phyloP scores from a whole-genome alignment of 2,329 filamentous ascomycete genomes.

The Aspergillus vadensis region DNA sequence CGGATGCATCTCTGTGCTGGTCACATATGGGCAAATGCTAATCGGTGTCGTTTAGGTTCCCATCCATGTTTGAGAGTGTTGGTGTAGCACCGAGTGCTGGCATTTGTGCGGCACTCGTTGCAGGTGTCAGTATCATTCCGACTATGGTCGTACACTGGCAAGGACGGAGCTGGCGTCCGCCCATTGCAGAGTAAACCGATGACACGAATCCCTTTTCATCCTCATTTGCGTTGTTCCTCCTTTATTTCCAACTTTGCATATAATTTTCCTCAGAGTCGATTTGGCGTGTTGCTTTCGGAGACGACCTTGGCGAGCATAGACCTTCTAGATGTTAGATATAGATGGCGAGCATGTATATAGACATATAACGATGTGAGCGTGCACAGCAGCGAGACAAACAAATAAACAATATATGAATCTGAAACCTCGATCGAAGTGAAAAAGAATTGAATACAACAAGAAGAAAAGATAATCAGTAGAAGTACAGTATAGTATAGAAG shows the following conservation, averaged over 20 bases:
- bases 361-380: background rate
- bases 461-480: no score
- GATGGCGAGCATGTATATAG: slow-evolving; percentile 1
- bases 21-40: slow-evolving; percentile 12
- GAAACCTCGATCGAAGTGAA: no score
- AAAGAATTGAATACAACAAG: no score
- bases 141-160: slow-evolving; percentile 34
- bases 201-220: background rate
- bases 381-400: background rate
- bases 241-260: background rate
- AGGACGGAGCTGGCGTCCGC: slow-evolving; percentile 28
- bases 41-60: slow-evolving; percentile 31
- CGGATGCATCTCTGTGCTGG: background rate
- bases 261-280: background rate
- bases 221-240: background rate
- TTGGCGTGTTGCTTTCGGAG: background rate
- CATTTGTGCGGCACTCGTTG: slow-evolving; percentile 33
- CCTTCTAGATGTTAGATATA: slow-evolving; percentile 7
- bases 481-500: no score
- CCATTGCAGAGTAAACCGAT: background rate
- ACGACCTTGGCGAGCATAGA: background rate
- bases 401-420: no score
- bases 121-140: slow-evolving; percentile 35
- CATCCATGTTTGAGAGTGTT: slow-evolving; percentile 38
- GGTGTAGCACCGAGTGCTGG: slow-evolving; percentile 36